Evolutionary conservation across 352 stramenopile species (phyloP), one percentile per base, ranked within the genome.

Genomic region (Phytophthora europaea): DNA sequence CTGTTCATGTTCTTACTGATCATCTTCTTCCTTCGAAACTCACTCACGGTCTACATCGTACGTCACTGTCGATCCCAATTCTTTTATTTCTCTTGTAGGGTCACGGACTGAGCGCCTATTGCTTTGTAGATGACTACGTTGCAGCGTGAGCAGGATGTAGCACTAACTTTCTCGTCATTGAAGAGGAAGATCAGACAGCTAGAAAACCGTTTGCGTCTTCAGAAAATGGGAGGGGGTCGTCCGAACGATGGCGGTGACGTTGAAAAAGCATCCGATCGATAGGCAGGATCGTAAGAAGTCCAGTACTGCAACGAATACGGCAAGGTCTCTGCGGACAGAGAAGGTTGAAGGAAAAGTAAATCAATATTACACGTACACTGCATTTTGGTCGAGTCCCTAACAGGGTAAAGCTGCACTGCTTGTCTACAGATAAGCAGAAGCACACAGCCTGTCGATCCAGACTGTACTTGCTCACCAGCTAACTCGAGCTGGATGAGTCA

Each of bases 121-220:
- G 18, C 8, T 61, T 61, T 58, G 16, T 28, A 88, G 69, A 83
- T 87, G 68, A 72, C 86, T 16, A 72, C 67, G 3, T 57, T 77
- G 16, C 75, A 83, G 4, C 80, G 84, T 4, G 82, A 92, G 54
- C 80, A 85, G 36, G 80, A 88, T 60, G 64, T 87, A 8, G 69
- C 69, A 1, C 69, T 89, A 51, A 88, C 81, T 3, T 84, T 92
- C 12, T 75, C 81, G 18, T 82, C 84, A 22, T 45, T 92, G n/a
- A 75, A 72, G 8, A 88, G 79, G 40, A 88, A 84, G 54, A 88
- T 92, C 62, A 88, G 82, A 58, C 84, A 92, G 47, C 78, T 92
- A 2, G 82, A 92, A 51, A 89, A 80, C n/a, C 82, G 82, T 4
- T 48, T 89, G 45, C 79, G 79, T 16, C 64, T 92, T 61, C 82